phyloP scores from a whole-genome alignment of 306 rosid genomes.

The Castanea sativa region DNA sequence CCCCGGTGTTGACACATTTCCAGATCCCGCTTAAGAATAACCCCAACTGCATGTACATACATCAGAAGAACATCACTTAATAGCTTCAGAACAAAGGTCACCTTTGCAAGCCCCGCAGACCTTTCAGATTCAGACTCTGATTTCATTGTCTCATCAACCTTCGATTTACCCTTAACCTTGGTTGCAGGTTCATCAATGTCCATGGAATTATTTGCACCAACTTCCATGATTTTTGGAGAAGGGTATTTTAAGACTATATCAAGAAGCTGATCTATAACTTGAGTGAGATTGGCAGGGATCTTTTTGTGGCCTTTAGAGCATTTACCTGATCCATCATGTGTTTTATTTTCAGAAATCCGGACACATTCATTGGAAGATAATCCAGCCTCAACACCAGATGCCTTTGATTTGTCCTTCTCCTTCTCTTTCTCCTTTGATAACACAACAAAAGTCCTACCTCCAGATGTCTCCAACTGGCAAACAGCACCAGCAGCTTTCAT shows the following conservation, averaged over 20 bases:
- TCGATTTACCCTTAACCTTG: slow-evolving; percentile 93
- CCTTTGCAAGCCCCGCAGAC: slow-evolving; percentile 90
- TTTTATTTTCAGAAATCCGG: slow-evolving; percentile 76
- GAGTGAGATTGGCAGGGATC: slow-evolving; percentile 86
- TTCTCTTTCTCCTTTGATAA: slow-evolving; percentile 80
- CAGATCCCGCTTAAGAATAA: slow-evolving; percentile 84
- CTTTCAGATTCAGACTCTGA: slow-evolving; percentile 75
- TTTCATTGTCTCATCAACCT: slow-evolving; percentile 65
- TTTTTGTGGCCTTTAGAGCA: slow-evolving; percentile 82
- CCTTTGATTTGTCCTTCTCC: slow-evolving; percentile 82
- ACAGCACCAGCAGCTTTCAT: slow-evolving; percentile 90
- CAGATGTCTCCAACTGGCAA: slow-evolving; percentile 92
- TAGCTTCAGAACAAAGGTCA: slow-evolving; percentile 87
- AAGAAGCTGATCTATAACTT: slow-evolving; percentile 94
- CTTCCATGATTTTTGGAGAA: slow-evolving; percentile 49
- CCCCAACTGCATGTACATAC: slow-evolving; percentile 94
- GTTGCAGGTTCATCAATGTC: slow-evolving; percentile 88
- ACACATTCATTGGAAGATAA: slow-evolving; percentile 71
- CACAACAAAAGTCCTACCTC: slow-evolving; percentile 79
- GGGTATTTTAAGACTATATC: slow-evolving; percentile 89
- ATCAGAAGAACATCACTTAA: slow-evolving; percentile 91
- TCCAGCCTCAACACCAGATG: slow-evolving; percentile 61
- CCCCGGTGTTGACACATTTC: slow-evolving; percentile 84
- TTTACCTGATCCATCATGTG: slow-evolving; percentile 77
- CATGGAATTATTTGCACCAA: slow-evolving; percentile 55